Evolutionary conservation across 1,284 basidiomycete species (phyloP), one percentile per base, ranked within the genome.

Genomic region (Moniliophthora roreri): DNA sequence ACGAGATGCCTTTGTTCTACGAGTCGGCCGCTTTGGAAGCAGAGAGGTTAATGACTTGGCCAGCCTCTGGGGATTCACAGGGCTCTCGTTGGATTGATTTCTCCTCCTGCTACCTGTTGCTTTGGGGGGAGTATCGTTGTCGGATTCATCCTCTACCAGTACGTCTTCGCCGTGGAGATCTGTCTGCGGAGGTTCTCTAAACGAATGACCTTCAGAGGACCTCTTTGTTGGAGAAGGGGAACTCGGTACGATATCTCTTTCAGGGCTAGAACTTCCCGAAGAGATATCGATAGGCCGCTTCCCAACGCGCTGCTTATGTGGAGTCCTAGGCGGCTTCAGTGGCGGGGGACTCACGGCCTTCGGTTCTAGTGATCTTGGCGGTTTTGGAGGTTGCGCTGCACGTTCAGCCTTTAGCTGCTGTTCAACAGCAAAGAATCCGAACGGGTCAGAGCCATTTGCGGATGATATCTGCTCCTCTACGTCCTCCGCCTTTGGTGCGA

Each of bases 361-460:
- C 47, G 16, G 4, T 52, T 15, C 7, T 10, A 10, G 18, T 20
- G 9, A 11, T 36, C 48, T 41, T 6, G 4, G 18, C 8, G 16
- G 9, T 28, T 35, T 53, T 51, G 11, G 48, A 53, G 32, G 51
- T 48, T 23, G 50, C 36, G 60, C 55, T 13, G 41, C 48, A 13
- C 72, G 69, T 44, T 71, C 61, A 4, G 59, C 66, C 58, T 74
- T 75, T 46, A 77, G 63, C 56, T 71, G 71, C 50, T 64, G 65
- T 58, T 78, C 75, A 1, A 76, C 65, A 6, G 73, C 70, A 37
- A 74, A 69, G 58, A 78, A 77, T 4, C 75, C 76, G 55, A 78
- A 78, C 0, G 73, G 74, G 57, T 76, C 74, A 13, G 71, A 72
- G 41, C 58, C 65, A 28, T 32, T 32, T 18, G 28, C 9, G n/a